A percentile compares a stretch with the other conserved stretches of the same genome.
phyloP scores from a whole-genome alignment of 2,329 filamentous ascomycete species.

The Xylariaceae sp. region DNA sequence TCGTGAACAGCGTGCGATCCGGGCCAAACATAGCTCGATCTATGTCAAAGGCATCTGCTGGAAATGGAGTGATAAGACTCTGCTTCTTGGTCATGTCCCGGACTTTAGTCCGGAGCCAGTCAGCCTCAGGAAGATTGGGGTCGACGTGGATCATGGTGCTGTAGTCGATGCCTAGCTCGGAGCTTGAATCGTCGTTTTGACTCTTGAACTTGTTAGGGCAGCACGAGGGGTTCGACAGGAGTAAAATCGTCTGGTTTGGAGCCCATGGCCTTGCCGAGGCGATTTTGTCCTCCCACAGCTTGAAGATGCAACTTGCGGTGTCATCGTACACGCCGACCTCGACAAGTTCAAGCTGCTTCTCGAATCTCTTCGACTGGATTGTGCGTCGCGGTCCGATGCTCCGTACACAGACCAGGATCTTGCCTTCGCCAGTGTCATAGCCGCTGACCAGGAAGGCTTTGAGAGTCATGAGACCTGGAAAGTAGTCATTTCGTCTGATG shows the following conservation, averaged over 20 bases:
- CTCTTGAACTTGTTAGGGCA: conserved; percentile 5
- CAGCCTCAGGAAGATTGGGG: conserved; percentile 48
- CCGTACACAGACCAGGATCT: conserved; percentile 55
- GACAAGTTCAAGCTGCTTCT: conserved; percentile 42
- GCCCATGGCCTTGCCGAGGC: conserved; percentile 41
- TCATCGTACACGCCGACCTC: conserved; percentile 56
- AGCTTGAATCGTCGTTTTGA: neutral
- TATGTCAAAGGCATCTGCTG: conserved; percentile 36
- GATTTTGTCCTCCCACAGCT: conserved; percentile 50
- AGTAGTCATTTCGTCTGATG: conserved; percentile 19
- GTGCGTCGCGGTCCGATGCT: conserved; percentile 50
- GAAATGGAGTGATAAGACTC: conserved; percentile 47
- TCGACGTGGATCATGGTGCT: conserved; percentile 53
- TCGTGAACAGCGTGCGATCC: conserved; percentile 35
- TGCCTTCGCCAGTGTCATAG: conserved; percentile 46
- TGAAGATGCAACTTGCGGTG: conserved; percentile 49
- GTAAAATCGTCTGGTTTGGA: conserved; percentile 46
- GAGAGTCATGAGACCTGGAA: conserved; percentile 53
- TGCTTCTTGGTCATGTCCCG: conserved; percentile 45
- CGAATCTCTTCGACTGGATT: conserved; percentile 44
- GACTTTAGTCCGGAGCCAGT: conserved; percentile 50
- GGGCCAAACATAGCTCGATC: conserved; percentile 31
- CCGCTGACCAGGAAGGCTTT: conserved; percentile 51
- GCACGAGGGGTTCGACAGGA: conserved; percentile 43
- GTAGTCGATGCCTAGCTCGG: conserved; percentile 32